A percentile compares a stretch with the other conserved stretches of the same genome.
phyloP scores from a whole-genome alignment of 495 filamentous ascomycete species.

The Penicillium canariense region DNA sequence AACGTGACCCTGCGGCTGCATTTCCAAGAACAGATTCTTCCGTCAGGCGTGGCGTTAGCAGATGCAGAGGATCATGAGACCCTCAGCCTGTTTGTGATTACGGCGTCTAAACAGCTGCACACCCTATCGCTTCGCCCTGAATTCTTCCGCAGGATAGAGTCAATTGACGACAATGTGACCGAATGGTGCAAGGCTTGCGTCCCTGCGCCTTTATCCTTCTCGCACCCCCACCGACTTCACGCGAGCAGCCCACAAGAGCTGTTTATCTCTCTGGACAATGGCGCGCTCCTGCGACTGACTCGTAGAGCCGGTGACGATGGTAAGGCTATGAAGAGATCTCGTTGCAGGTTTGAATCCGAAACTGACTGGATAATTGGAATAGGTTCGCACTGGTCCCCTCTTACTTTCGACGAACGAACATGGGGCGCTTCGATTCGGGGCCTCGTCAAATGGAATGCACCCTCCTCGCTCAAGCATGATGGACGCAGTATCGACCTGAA shows the following conservation, averaged over 20 bases:
- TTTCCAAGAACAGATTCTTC: slow-evolving; percentile 69
- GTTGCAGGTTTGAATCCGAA: not conserved
- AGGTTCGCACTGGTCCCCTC: slow-evolving; percentile 70
- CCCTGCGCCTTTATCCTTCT: slow-evolving; percentile 70
- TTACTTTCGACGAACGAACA: slow-evolving; percentile 72
- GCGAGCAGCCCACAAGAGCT: slow-evolving; percentile 70
- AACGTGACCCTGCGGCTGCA: slow-evolving; percentile 69
- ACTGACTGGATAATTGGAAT: slow-evolving; percentile 1
- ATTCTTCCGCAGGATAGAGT: slow-evolving; percentile 66
- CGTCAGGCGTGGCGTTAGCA: slow-evolving; percentile 73
- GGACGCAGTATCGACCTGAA: slow-evolving; percentile 65
- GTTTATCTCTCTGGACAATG: slow-evolving; percentile 79
- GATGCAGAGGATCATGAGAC: slow-evolving; percentile 77
- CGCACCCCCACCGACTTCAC: slow-evolving; percentile 76
- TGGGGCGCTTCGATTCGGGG: slow-evolving; percentile 74
- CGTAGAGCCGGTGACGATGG: slow-evolving; percentile 65
- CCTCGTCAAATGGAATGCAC: slow-evolving; percentile 66
- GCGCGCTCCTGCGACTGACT: slow-evolving; percentile 71
- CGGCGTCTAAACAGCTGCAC: slow-evolving; percentile 72
- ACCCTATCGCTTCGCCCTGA: slow-evolving; percentile 77
- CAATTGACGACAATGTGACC: slow-evolving; percentile 65
- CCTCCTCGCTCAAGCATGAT: slow-evolving; percentile 62
- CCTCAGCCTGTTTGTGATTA: slow-evolving; percentile 77
- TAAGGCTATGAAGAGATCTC: slow-evolving; percentile 33
- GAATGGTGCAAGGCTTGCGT: slow-evolving; percentile 75